These are phyloP conservation scores for Daldinia childiae DNA, from an alignment of 495 filamentous ascomycete species.

Conservation along the genomic window DNA sequence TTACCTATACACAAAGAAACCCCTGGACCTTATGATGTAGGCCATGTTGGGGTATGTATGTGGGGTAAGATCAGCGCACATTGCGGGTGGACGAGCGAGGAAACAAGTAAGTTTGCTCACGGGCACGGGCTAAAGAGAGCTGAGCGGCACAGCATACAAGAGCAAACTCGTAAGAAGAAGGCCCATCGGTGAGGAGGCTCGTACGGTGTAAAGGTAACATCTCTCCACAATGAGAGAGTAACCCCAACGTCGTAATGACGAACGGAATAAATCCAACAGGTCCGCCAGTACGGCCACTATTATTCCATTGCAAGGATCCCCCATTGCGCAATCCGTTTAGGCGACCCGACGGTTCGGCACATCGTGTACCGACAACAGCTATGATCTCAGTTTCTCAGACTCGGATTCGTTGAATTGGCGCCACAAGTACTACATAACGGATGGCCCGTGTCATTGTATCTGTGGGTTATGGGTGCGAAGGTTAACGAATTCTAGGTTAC, in stretches of 20 bases:
- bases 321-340: conserved; percentile 12
- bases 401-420: too few species aligned
- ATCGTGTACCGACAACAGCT: conserved; percentile 26
- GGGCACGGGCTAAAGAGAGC: conserved; percentile 3
- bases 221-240: conserved; percentile 15
- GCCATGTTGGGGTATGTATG: conserved; percentile 37
- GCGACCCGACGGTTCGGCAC: conserved; percentile 24
- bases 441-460: too few species aligned
- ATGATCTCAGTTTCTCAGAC: too few species aligned
- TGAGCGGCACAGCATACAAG: conserved; percentile 13
- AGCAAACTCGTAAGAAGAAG: conserved; percentile 6
- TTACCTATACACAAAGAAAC: conserved; percentile 27
- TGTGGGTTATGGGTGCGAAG: too few species aligned
- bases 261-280: conserved; percentile 31
- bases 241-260: conserved; percentile 29
- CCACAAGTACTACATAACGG: too few species aligned
- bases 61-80: conserved; percentile 32
- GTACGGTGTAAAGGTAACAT: conserved; percentile 14
- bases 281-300: background rate
- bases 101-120: conserved; percentile 21
- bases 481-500: too few species aligned
- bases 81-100: conserved; percentile 9
- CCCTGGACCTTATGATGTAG: conserved; percentile 21
- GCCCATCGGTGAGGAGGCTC: conserved; percentile 27
- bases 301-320: conserved; percentile 18